Evolutionary conservation across 768 basidiomycete species (phyloP).

Genomic region (Suillus fuscotomentosus): DNA sequence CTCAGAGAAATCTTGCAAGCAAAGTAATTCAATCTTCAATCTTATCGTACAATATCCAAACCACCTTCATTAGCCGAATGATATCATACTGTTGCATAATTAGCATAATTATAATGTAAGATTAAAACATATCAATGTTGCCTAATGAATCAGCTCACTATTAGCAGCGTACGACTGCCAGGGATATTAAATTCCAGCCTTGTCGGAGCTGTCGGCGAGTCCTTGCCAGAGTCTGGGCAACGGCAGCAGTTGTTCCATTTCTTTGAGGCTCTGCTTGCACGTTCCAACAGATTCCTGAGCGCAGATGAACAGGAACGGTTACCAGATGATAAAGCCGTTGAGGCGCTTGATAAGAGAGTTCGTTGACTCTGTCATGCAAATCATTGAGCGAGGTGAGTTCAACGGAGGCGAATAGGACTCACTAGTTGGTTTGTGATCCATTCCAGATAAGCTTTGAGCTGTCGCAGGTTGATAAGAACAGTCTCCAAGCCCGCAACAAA

Average conservation of each 20-base stretch:
- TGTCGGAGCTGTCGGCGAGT: not conserved
- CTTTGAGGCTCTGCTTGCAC: not conserved
- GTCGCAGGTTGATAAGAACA: constrained; percentile 17
- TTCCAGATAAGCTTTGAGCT: constrained; percentile 26
- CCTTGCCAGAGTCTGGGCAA: not conserved
- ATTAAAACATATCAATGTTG: not conserved
- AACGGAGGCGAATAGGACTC: constrained; percentile 9
- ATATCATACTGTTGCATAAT: not conserved
- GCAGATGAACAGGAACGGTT: not conserved
- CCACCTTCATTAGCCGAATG: not conserved
- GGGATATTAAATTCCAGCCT: constrained; percentile 3
- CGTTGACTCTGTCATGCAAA: not conserved
- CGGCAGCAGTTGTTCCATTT: not conserved
- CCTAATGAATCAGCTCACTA: not conserved
- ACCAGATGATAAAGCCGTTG: not conserved
- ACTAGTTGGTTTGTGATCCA: constrained; percentile 27
- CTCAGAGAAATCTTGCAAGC: not conserved
- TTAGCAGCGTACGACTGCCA: not conserved
- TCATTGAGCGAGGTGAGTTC: constrained; percentile 17
- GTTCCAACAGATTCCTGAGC: not conserved
- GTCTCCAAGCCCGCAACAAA: constrained; percentile 22
- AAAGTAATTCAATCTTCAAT: not conserved
- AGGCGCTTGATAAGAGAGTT: not conserved
- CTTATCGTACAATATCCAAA: constrained; percentile 9
- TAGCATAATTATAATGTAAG: not conserved